Conservation (phyloP, 2,329 filamentous ascomycete genomes). For the Colletotrichum sp. region DNA sequence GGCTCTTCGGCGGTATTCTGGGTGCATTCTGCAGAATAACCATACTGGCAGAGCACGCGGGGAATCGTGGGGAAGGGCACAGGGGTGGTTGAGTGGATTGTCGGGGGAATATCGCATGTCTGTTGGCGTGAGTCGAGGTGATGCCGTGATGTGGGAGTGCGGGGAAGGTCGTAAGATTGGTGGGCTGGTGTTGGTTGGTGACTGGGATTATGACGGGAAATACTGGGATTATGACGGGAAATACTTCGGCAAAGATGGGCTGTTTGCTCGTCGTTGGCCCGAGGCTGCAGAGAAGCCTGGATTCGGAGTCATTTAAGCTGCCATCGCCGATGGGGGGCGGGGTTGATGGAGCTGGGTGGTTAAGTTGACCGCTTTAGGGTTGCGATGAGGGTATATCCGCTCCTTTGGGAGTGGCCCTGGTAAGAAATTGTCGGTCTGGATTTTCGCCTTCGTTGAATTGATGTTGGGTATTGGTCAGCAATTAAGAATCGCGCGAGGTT, state of each 20-base stretch:
- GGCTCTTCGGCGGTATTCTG: conserved; percentile 2
- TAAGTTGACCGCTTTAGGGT: background rate
- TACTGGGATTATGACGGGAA: background rate
- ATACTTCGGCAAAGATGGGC: background rate
- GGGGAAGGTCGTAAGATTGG: background rate
- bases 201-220: background rate
- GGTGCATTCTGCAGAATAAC: background rate
- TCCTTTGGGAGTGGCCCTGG: background rate
- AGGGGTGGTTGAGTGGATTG: background rate
- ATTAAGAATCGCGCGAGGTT: background rate
- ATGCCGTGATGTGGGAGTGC: conserved; percentile 1
- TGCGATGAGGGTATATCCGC: background rate
- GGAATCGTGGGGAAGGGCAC: background rate
- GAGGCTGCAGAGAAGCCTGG: background rate
- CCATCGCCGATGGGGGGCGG: background rate
- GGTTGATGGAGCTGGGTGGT: background rate
- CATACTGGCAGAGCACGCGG: background rate
- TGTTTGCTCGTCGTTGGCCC: background rate
- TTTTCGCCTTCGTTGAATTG: background rate
- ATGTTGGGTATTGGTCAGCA: background rate
- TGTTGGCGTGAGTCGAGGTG: background rate
- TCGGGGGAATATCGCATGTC: background rate
- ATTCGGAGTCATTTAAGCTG: background rate
- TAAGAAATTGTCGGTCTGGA: background rate
- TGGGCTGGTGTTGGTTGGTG: background rate